phyloP scores from a whole-genome alignment of 495 filamentous ascomycete species.

The Xylaria castorea region DNA sequence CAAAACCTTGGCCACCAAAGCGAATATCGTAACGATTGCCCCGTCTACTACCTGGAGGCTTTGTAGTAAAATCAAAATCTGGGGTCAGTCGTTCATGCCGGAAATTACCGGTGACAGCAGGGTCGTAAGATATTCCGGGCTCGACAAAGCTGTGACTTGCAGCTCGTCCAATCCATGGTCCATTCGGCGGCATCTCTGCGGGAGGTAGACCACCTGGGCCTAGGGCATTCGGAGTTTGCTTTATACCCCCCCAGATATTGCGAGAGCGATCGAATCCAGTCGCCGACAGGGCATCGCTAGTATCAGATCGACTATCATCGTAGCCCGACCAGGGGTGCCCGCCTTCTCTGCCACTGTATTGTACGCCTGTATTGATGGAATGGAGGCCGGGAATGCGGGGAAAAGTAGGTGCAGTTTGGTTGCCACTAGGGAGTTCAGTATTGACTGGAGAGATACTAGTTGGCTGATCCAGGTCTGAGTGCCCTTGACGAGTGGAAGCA shows the following conservation, averaged over 20 bases:
- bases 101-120: constrained; percentile 44
- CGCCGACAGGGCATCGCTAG: constrained; percentile 66
- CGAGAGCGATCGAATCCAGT: constrained; percentile 66
- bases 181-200: constrained; percentile 42
- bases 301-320: constrained; percentile 72
- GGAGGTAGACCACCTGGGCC: constrained; percentile 46
- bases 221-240: constrained; percentile 41
- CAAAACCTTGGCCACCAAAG: constrained; percentile 35
- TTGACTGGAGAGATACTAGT: constrained; percentile 44
- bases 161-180: constrained; percentile 49
- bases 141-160: constrained; percentile 44
- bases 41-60: constrained; percentile 44
- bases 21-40: constrained; percentile 55
- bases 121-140: constrained; percentile 37
- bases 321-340: constrained; percentile 67
- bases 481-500: constrained; percentile 69
- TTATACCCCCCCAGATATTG: constrained; percentile 66
- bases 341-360: constrained; percentile 54
- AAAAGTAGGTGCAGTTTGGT: constrained; percentile 30
- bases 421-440: constrained; percentile 36
- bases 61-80: constrained; percentile 53
- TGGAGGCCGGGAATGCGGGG: constrained; percentile 38
- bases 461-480: constrained; percentile 45
- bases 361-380: constrained; percentile 59
- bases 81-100: constrained; percentile 53